phyloP scores from a whole-genome alignment of 2,329 filamentous ascomycete species.

The Cercospora citrullina region DNA sequence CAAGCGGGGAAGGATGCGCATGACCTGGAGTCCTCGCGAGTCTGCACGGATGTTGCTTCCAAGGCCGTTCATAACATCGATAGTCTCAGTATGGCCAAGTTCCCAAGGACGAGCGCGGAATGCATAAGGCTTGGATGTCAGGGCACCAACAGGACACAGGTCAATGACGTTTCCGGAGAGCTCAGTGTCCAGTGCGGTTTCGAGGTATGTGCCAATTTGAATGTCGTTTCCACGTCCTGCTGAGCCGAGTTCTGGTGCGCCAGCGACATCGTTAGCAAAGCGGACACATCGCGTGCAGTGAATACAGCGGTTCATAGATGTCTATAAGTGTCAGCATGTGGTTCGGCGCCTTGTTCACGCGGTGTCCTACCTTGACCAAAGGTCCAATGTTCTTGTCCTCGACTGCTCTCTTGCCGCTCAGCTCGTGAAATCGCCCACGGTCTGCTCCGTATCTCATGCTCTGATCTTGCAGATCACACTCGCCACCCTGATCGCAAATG shows the following conservation, averaged over 20 bases:
- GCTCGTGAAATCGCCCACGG: slow-evolving; percentile 93
- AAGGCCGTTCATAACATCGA: slow-evolving; percentile 89
- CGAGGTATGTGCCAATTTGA: slow-evolving; percentile 97
- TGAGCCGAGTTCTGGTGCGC: slow-evolving; percentile 91
- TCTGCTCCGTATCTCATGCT: slow-evolving; percentile 98
- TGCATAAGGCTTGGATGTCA: slow-evolving; percentile 96
- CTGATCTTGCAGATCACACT: slow-evolving; percentile 98
- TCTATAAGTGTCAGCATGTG: slow-evolving; percentile 50
- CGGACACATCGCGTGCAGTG: slow-evolving; percentile 98
- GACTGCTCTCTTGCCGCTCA: slow-evolving; percentile 92
- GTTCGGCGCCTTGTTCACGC: neutral
- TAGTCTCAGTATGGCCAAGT: slow-evolving; percentile 90
- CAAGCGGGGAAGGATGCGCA: slow-evolving; percentile 87
- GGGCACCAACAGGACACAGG: slow-evolving; percentile 92
- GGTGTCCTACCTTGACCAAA: slow-evolving; percentile 68
- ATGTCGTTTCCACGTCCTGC: slow-evolving; percentile 94
- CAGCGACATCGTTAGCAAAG: slow-evolving; percentile 96
- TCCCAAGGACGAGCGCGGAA: slow-evolving; percentile 98
- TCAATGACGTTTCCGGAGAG: slow-evolving; percentile 97
- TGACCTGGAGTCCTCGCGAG: slow-evolving; percentile 89
- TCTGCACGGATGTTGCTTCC: slow-evolving; percentile 95
- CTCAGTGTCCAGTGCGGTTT: slow-evolving; percentile 90
- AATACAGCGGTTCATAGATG: slow-evolving; percentile 99
- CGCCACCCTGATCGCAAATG: slow-evolving; percentile 97
- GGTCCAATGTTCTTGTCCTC: slow-evolving; percentile 99